Percentiles rank a stretch among this genome's conserved stretches.
phyloP scores from a whole-genome alignment of 106 monocot species.

The Iris macrosiphon region DNA sequence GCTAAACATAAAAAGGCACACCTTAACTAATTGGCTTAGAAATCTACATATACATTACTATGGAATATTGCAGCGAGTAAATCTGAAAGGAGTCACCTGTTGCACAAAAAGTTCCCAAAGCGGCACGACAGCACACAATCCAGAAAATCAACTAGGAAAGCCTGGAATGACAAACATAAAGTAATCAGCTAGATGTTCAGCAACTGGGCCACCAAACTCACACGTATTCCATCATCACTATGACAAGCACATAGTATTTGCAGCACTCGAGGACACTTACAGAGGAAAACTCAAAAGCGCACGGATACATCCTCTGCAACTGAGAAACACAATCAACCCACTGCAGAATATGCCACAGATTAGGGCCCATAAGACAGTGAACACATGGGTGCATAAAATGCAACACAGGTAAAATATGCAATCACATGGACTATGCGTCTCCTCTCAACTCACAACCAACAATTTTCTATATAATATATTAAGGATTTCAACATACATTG shows the following conservation, averaged over 20 bases:
- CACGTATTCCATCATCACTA: neutral
- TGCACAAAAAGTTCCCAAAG: slow-evolving; percentile 97
- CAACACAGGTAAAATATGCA: neutral
- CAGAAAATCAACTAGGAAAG: slow-evolving; percentile 89
- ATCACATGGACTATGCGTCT: neutral
- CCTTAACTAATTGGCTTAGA: no score
- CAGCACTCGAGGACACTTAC: slow-evolving; percentile 32
- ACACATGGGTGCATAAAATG: neutral
- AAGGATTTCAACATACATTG: no score
- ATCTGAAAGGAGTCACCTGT: no score
- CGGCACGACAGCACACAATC: slow-evolving; percentile 94
- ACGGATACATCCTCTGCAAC: slow-evolving; percentile 81
- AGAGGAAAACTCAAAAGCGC: slow-evolving; percentile 93
- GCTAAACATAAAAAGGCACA: no score
- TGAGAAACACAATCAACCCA: slow-evolving; percentile 98
- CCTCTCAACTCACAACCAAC: neutral
- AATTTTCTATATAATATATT: no score
- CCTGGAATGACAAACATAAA: slow-evolving; percentile 45
- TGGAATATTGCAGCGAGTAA: no score
- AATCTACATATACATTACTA: no score
- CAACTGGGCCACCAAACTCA: neutral
- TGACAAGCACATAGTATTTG: neutral
- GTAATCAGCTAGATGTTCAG: neutral
- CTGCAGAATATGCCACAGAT: slow-evolving; percentile 45
- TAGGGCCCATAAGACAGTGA: neutral